Percentiles rank a stretch among this genome's conserved stretches.
These are phyloP conservation scores for Phytophthora pisi DNA, from an alignment of 352 stramenopile species.

Conservation along the genomic window DNA sequence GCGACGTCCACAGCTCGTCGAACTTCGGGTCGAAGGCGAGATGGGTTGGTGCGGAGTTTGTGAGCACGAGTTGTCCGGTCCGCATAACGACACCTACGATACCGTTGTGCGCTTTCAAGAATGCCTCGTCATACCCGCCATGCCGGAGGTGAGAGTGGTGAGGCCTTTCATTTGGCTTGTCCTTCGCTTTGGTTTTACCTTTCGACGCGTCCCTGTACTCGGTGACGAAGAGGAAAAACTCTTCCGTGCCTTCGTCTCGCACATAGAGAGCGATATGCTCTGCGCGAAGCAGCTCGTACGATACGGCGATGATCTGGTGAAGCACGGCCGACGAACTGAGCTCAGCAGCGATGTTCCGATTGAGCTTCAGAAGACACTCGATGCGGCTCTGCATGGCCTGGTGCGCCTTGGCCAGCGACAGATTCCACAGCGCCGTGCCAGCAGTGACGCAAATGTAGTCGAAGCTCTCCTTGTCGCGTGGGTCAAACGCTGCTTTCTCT, in stretches of 20 bases:
- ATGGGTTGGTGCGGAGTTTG: conserved; percentile 63
- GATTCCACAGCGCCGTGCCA: conserved; percentile 72
- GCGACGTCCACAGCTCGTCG: conserved; percentile 54
- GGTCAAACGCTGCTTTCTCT: conserved; percentile 30
- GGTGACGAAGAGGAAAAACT: conserved; percentile 60
- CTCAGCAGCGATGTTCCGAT: conserved; percentile 77
- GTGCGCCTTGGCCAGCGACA: conserved; percentile 66
- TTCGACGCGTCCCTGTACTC: conserved; percentile 16
- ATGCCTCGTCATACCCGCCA: conserved; percentile 48
- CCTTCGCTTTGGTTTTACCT: conserved; percentile 19
- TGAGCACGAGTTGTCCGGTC: conserved; percentile 65
- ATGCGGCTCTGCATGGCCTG: conserved; percentile 74
- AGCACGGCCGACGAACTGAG: conserved; percentile 59
- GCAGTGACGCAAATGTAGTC: conserved; percentile 63
- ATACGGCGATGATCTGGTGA: conserved; percentile 70
- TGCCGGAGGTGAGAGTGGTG: conserved; percentile 25
- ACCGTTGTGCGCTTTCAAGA: conserved; percentile 74
- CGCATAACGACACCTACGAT: conserved; percentile 71
- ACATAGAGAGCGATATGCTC: conserved; percentile 76
- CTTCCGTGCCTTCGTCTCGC: conserved; percentile 65
- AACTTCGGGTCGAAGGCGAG: conserved; percentile 64
- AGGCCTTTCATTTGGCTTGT: conserved; percentile 2
- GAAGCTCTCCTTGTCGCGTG: conserved; percentile 54
- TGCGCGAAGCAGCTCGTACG: conserved; percentile 62
- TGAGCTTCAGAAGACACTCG: conserved; percentile 73